Percentiles rank a stretch among this genome's conserved stretches.
Conservation (phyloP, 495 filamentous ascomycete genomes). For the Cercophora sp. region DNA sequence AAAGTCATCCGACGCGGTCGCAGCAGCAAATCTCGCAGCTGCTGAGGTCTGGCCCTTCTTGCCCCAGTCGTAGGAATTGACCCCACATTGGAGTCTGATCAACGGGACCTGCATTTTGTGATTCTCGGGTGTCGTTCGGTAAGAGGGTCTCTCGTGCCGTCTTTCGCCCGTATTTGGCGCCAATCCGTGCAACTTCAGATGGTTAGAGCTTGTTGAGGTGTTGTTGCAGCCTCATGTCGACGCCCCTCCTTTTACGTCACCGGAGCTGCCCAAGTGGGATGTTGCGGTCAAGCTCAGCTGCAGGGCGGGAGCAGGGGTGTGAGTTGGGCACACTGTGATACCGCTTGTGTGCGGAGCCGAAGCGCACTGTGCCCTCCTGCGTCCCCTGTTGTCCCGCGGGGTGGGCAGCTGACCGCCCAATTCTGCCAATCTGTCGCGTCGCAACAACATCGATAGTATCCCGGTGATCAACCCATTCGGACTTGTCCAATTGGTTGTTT, state of each 20-base stretch:
- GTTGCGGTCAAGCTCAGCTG: not conserved
- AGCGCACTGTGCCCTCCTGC: not conserved
- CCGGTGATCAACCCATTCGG: too few species aligned
- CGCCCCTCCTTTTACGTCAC: not conserved
- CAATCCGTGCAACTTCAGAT: too few species aligned
- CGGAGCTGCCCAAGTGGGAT: not conserved
- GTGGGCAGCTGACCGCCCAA: slow-evolving; percentile 8
- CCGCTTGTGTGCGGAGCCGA: too few species aligned
- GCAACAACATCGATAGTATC: too few species aligned
- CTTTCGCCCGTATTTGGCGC: too few species aligned
- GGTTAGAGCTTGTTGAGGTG: not conserved
- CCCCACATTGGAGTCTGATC: slow-evolving; percentile 88
- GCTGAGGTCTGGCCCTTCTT: slow-evolving; percentile 80
- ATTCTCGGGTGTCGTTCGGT: too few species aligned
- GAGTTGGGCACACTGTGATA: not conserved
- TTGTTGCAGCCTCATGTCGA: not conserved
- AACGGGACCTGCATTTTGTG: slow-evolving; percentile 59
- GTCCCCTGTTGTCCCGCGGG: too few species aligned
- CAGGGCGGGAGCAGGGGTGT: not conserved
- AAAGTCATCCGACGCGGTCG: slow-evolving; percentile 66
- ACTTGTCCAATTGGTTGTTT: too few species aligned
- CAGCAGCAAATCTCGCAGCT: slow-evolving; percentile 73
- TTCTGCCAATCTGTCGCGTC: slow-evolving; percentile 7
- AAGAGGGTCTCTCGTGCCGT: too few species aligned
- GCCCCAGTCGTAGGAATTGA: slow-evolving; percentile 99